Evolutionary conservation across 2,329 filamentous ascomycete species (phyloP).

Genomic region (Cyanodermella asteris): DNA sequence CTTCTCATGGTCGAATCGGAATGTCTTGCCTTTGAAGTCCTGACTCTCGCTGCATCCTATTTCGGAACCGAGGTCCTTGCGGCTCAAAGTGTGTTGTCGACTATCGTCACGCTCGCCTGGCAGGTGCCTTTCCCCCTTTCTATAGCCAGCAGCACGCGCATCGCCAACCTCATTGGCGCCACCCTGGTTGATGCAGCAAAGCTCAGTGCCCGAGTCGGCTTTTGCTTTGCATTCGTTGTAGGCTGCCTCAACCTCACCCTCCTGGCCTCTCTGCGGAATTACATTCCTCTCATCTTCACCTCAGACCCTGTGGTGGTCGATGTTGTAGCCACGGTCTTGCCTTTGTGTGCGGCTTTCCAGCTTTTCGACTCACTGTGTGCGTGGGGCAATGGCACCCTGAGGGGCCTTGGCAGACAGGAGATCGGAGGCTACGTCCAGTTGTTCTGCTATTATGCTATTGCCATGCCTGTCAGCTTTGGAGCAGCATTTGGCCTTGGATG

Average conservation of each 20-base stretch:
- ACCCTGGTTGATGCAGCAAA: conserved; percentile 61
- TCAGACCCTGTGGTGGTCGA: conserved; percentile 45
- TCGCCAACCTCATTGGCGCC: conserved; percentile 83
- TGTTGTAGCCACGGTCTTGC: conserved; percentile 48
- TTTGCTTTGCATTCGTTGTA: conserved; percentile 45
- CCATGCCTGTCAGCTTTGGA: conserved; percentile 61
- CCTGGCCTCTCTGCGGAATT: conserved; percentile 43
- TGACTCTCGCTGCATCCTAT: conserved; percentile 63
- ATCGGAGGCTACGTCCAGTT: conserved; percentile 80
- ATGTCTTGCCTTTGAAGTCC: conserved; percentile 77
- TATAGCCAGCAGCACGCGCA: conserved; percentile 68
- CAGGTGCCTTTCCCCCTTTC: conserved; percentile 83
- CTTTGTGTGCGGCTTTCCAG: conserved; percentile 71
- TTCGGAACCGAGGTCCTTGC: conserved; percentile 63
- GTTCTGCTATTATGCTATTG: conserved; percentile 67
- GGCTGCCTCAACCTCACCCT: conserved; percentile 58
- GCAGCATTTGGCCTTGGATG: conserved; percentile 56
- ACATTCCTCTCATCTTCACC: conserved; percentile 63
- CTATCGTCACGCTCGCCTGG: conserved; percentile 59
- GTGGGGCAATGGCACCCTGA: conserved; percentile 62
- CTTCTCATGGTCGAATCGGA: conserved; percentile 90
- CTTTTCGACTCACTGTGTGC: conserved; percentile 65
- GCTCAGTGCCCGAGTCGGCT: conserved; percentile 55
- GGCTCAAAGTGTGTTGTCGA: conserved; percentile 68
- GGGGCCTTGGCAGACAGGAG: conserved; percentile 71